Conservation (phyloP, 2,329 filamentous ascomycete species). For the Talaromyces sp. region DNA sequence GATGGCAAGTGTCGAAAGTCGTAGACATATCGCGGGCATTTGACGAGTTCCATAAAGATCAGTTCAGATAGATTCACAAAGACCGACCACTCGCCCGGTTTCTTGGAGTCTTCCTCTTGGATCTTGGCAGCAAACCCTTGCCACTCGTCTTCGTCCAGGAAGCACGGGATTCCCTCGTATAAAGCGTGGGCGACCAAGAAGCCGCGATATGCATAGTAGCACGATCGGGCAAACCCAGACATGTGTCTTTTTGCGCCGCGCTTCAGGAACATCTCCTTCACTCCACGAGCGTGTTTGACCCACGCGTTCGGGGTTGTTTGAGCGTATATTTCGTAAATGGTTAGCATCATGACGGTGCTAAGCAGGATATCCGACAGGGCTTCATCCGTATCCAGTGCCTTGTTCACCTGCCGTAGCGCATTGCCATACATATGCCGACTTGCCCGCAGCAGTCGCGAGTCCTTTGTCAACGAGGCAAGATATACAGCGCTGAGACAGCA, state of each 20-base stretch:
- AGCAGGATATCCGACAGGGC: slow-evolving; percentile 29
- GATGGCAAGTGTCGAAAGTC: slow-evolving; percentile 5
- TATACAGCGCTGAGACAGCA: slow-evolving; percentile 23
- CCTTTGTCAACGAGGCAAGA: slow-evolving; percentile 18
- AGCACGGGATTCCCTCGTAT: slow-evolving; percentile 28
- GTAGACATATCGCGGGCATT: slow-evolving; percentile 22
- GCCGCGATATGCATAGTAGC: slow-evolving; percentile 32
- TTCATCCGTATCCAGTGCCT: slow-evolving; percentile 25
- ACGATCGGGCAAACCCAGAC: slow-evolving; percentile 28
- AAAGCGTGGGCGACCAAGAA: slow-evolving; percentile 31
- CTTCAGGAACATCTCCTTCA: slow-evolving; percentile 27
- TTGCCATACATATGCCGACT: slow-evolving; percentile 23
- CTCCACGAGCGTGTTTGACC: slow-evolving; percentile 32
- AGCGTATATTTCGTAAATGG: slow-evolving; percentile 33
- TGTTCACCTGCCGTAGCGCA: slow-evolving; percentile 23
- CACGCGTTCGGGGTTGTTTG: slow-evolving; percentile 32
- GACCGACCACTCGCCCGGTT: slow-evolving; percentile 19
- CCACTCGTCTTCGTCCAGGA: slow-evolving; percentile 32
- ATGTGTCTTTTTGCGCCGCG: slow-evolving; percentile 28
- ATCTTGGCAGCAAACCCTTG: slow-evolving; percentile 17
- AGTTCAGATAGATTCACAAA: slow-evolving; percentile 26
- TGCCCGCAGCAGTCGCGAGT: slow-evolving; percentile 20
- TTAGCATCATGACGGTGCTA: slow-evolving; percentile 29
- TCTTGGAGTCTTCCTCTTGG: slow-evolving; percentile 11
- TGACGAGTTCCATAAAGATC: slow-evolving; percentile 22